These are phyloP conservation scores for Scheffersomyces segobiensis DNA, from an alignment of 1,139 yeast species.

Conservation along the genomic window DNA sequence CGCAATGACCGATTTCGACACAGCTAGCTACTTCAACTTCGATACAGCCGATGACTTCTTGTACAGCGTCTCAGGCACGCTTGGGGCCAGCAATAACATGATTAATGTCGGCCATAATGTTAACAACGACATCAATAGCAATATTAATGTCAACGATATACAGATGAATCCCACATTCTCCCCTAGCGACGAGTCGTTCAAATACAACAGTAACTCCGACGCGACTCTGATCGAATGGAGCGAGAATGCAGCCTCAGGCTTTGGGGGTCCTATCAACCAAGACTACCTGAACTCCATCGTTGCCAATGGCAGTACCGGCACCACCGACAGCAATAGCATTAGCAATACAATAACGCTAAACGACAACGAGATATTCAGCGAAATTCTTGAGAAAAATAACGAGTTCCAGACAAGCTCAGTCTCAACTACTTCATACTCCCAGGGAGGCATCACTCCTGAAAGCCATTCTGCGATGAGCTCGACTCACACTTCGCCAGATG, in stretches of 20 bases:
- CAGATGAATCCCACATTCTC: conserved; percentile 7
- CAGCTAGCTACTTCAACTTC: conserved; percentile 28
- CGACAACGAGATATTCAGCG: conserved; percentile 4
- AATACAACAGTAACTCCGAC: conserved; percentile 1
- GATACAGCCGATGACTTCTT: conserved; percentile 38
- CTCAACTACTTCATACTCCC: conserved; percentile 18
- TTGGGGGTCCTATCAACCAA: conserved; percentile 3
- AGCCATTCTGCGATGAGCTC: conserved; percentile 31
- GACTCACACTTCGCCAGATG: conserved; percentile 36
- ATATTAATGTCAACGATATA: neutral
- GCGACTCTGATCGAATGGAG: conserved; percentile 3
- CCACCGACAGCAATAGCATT: neutral
- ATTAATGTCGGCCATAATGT: neutral
- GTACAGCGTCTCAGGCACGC: conserved; percentile 30
- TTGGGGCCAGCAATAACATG: conserved; percentile 7
- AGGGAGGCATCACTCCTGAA: conserved; percentile 25
- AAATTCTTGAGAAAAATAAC: neutral
- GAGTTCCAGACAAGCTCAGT: conserved; percentile 8
- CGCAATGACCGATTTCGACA: conserved; percentile 18
- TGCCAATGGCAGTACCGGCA: neutral
- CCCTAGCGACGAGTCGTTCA: conserved; percentile 15
- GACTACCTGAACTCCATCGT: conserved; percentile 5
- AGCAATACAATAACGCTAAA: neutral
- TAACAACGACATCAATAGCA: neutral
- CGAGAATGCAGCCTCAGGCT: conserved; percentile 1